Base-by-base conservation (phyloP, 257 asterid species). In the Lithospermum erythrorhizon region DNA sequence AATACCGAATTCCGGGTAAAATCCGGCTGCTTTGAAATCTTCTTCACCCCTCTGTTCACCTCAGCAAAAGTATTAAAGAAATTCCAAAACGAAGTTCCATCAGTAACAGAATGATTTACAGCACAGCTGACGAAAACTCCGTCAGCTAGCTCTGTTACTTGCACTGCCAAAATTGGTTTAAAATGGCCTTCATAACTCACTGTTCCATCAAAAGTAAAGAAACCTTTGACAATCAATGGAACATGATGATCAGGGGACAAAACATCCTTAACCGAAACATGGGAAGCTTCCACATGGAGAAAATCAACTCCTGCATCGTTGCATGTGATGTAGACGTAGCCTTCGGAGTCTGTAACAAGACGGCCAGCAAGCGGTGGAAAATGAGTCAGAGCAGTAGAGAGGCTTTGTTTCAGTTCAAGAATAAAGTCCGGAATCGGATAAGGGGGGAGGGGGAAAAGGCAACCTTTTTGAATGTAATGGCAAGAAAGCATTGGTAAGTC, bases 401-500 rank as follows among this genome's bases (percentile, higher is more conserved):
- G 94, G 25, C 95, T 69, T 58, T 59, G 74, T 48, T 85, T 79
- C 72, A 91, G 78, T 68, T 68, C 81, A 20, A 89, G 60, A 56
- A 87, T 57, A 35, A 87, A 93, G 14, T 69, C 72, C 20, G 62
- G 29, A 59, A 83, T 55, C 51, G 81, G 69, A 25, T 76, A 69
- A 0, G 87, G 81, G 2, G 90, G 83, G 17, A 64, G 64, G 0
- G 95, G 80, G 2, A 91, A 79, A 6, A 91, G 77, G 11, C 82
- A 88, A 0, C 98, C 98, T 61, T 91, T 91, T 37, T 91, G 98
- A 21, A 91, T 91, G 75, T 91, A 91, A 4, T 91, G 98, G 14
- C 95, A 85, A 2, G 98, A 91, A 59, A 91, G 91, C 98, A 91
- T 91, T 18, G 98, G 94, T 27, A 91, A 89, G 67, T 91, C 98